A percentile compares a stretch with the other conserved stretches of the same genome.
Evolutionary conservation across 2,329 filamentous ascomycete species (phyloP).

Genomic region (Xylariaceae sp.): DNA sequence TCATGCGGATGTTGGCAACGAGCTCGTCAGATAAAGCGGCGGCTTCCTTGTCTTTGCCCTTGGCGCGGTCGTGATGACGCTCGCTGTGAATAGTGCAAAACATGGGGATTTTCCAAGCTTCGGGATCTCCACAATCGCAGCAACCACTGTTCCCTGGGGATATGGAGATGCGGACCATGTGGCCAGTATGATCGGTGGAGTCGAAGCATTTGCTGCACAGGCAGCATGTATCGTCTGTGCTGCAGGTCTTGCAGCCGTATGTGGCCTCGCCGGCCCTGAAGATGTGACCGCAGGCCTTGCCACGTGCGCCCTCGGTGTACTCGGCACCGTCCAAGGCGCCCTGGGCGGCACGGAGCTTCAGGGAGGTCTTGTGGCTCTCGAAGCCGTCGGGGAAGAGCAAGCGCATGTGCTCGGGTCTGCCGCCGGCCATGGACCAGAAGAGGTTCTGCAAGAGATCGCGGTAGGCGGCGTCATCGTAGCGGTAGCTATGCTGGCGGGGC

Average conservation of each 20-base stretch:
- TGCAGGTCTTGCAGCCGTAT: slow-evolving; percentile 91
- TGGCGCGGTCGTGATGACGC: slow-evolving; percentile 43
- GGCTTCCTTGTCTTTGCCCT: slow-evolving; percentile 59
- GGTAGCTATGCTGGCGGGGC: slow-evolving; percentile 68
- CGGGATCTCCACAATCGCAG: slow-evolving; percentile 93
- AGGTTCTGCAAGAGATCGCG: slow-evolving; percentile 72
- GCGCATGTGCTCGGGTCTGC: slow-evolving; percentile 67
- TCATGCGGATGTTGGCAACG: slow-evolving; percentile 73
- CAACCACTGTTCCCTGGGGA: slow-evolving; percentile 91
- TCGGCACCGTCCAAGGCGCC: slow-evolving; percentile 91
- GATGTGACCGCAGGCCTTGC: slow-evolving; percentile 94
- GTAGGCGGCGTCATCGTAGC: slow-evolving; percentile 69
- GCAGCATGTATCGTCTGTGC: slow-evolving; percentile 90
- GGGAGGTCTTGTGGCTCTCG: slow-evolving; percentile 53
- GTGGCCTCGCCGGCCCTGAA: slow-evolving; percentile 92
- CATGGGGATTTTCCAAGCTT: slow-evolving; percentile 86
- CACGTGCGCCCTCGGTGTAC: slow-evolving; percentile 85
- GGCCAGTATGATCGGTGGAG: slow-evolving; percentile 87
- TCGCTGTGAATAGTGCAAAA: slow-evolving; percentile 91
- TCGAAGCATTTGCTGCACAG: slow-evolving; percentile 94
- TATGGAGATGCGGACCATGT: slow-evolving; percentile 84
- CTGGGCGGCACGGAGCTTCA: slow-evolving; percentile 83
- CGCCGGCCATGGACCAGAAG: slow-evolving; percentile 81
- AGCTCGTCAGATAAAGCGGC: slow-evolving; percentile 69
- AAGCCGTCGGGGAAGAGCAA: slow-evolving; percentile 79